Conservation (phyloP, 1,284 basidiomycete genomes). For the Ganoderma resinaceum region DNA sequence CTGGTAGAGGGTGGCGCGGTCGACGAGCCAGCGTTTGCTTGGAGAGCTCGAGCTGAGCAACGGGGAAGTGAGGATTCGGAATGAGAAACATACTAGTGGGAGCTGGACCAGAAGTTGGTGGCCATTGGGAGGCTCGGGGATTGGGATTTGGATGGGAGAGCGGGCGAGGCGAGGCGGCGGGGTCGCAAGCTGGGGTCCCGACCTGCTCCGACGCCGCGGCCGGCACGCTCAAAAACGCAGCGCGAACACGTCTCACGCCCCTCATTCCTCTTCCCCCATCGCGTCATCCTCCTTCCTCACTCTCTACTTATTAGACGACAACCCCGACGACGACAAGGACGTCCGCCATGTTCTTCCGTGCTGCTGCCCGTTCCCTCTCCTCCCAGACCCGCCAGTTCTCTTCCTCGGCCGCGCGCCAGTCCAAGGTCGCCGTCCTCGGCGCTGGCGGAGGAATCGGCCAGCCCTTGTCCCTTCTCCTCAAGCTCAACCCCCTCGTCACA, state of each 20-base stretch:
- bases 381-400: constrained; percentile 76
- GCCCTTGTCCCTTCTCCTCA: constrained; percentile 88
- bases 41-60: constrained; percentile 2
- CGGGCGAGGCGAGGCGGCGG: neutral
- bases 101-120: constrained; percentile 79
- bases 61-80: neutral
- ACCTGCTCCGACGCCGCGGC: constrained; percentile 30
- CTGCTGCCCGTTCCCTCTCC: constrained; percentile 56
- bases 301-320: constrained; percentile 20
- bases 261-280: constrained; percentile 17
- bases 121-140: constrained; percentile 55
- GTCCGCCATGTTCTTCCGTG: constrained; percentile 60
- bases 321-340: constrained; percentile 23
- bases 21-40: constrained; percentile 90
- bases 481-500: constrained; percentile 85
- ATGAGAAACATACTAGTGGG: constrained; percentile 65
- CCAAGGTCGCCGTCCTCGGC: constrained; percentile 90
- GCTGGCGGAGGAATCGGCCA: constrained; percentile 95
- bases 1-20: constrained; percentile 74
- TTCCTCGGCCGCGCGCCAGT: constrained; percentile 73
- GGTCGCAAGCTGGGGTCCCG: constrained; percentile 23
- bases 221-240: constrained; percentile 21
- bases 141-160: neutral
- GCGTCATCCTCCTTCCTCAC: constrained; percentile 14
- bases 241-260: constrained; percentile 5